Evolutionary conservation across 306 rosid genomes (phyloP), one percentile per base, ranked within the genome.

Genomic region (Parietaria judaica): DNA sequence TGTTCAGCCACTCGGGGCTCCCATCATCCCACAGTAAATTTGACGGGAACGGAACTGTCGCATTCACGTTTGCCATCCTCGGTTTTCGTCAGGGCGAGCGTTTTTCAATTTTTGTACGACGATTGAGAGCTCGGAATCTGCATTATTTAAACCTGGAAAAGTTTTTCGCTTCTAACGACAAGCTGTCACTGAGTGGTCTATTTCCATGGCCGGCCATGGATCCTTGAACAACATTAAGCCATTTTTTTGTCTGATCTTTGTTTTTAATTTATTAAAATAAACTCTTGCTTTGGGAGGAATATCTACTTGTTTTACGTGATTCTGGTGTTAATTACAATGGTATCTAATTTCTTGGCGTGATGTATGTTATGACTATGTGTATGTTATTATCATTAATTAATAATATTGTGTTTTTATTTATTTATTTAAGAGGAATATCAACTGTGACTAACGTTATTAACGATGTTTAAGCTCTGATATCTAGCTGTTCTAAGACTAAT

Each of bases 1-100:
- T 78, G 79, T 63, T 78, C 79, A 73, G 66, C 82, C 82, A 78
- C 0, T 36, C 76, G 4, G 79, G 82, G 31, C 51, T 52, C 0
- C 71, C 79, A 0, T 8, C 23, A n/a, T 73, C 67, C 2, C 6
- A 4, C 12, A 3, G 0, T 0, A 69, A 70, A 43, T 74, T 70
- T 2, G 49, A 1, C 11, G 82, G 79, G 3, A 78, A 54, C 11
- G 76, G 58, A 37, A 38, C 49, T 6, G 59, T 60, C 35, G 54
- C 45, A 58, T 3, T 10, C 48, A 17, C 11, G 38, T 44, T 57
- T 50, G 35, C 36, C 77, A 66, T 72, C 34, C 53, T 71, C 8
- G 31, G 31, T 23, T 23, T 0, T 23, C 1, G 31, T 23, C 2
- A 23, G 31, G 31, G 31, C 31, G 31, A 23, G 31, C 2, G 31